A percentile compares a stretch with the other conserved stretches of the same genome.
Conservation (phyloP, 2,329 filamentous ascomycete genomes). For the Epichloe uncinata region DNA sequence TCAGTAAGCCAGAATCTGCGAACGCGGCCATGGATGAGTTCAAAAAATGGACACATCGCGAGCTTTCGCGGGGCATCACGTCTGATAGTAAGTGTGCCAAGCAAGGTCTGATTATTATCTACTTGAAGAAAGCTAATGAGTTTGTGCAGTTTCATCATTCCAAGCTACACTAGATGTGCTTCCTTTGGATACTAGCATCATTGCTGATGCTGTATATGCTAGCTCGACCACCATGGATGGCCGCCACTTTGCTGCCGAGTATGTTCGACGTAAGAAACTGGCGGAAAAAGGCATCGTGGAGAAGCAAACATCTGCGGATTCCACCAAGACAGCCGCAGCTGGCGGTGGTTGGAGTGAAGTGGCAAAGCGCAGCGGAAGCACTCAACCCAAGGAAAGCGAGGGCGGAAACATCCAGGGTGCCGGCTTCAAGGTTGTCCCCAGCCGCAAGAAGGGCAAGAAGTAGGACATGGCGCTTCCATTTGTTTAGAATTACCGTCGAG, state of each 20-base stretch:
- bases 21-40: conserved; percentile 72
- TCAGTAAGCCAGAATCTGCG: conserved; percentile 23
- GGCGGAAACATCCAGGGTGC: conserved; percentile 31
- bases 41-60: conserved; percentile 82
- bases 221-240: conserved; percentile 84
- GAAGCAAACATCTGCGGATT: conserved; percentile 47
- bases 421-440: conserved; percentile 79
- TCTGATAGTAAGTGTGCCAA: conserved; percentile 34
- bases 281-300: conserved; percentile 86
- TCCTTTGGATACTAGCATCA: conserved; percentile 64
- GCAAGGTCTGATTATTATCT: conserved; percentile 19
- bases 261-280: conserved; percentile 80
- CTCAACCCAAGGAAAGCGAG: conserved; percentile 28
- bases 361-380: conserved; percentile 69
- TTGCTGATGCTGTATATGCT: conserved; percentile 81
- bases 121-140: neutral
- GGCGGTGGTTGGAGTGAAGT: conserved; percentile 88
- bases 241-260: conserved; percentile 87
- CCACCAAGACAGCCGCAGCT: conserved; percentile 28
- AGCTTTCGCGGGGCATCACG: conserved; percentile 56
- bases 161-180: conserved; percentile 62
- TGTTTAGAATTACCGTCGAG: conserved; percentile 6
- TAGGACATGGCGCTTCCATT: conserved; percentile 19
- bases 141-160: conserved; percentile 62
- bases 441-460: conserved; percentile 86